Evolutionary conservation across 805 yeast species (phyloP).

Genomic region (Suhomyces tanzawaensis): DNA sequence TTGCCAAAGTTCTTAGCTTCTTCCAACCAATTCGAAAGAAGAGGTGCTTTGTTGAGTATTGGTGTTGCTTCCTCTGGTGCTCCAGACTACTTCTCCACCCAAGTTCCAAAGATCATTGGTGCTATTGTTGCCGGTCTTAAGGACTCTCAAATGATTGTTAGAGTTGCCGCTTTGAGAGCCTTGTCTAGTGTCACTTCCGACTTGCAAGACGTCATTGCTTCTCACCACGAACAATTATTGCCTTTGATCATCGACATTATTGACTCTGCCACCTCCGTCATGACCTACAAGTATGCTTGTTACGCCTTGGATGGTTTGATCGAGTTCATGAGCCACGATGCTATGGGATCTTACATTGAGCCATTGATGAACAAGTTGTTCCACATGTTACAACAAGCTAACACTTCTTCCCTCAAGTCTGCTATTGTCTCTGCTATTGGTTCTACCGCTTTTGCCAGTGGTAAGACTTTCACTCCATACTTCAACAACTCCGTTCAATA

Average conservation of each 20-base stretch:
- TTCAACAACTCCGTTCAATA: conserved; percentile 77
- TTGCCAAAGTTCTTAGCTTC: conserved; percentile 51
- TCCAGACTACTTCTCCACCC: conserved; percentile 83
- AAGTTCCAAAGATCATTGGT: conserved; percentile 70
- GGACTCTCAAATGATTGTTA: conserved; percentile 71
- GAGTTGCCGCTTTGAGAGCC: conserved; percentile 82
- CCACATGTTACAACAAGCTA: conserved; percentile 74
- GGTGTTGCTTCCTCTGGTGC: conserved; percentile 89
- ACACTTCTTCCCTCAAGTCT: conserved; percentile 69
- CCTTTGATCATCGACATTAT: conserved; percentile 86
- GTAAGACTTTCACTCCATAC: conserved; percentile 82
- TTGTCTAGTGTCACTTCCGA: conserved; percentile 76
- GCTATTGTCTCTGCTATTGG: conserved; percentile 94
- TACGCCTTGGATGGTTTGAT: conserved; percentile 86
- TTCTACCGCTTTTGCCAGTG: conserved; percentile 94
- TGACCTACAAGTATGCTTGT: conserved; percentile 88
- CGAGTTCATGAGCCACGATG: conserved; percentile 87
- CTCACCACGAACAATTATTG: conserved; percentile 75
- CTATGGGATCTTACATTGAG: conserved; percentile 75
- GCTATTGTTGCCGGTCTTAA: conserved; percentile 72
- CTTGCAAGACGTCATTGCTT: conserved; percentile 81
- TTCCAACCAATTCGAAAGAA: conserved; percentile 72
- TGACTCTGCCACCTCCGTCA: conserved; percentile 78
- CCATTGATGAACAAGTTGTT: conserved; percentile 88
- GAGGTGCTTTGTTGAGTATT: conserved; percentile 81